Conservation (phyloP, 1,284 basidiomycete species). For the Tetrapyrgos nigripes region DNA sequence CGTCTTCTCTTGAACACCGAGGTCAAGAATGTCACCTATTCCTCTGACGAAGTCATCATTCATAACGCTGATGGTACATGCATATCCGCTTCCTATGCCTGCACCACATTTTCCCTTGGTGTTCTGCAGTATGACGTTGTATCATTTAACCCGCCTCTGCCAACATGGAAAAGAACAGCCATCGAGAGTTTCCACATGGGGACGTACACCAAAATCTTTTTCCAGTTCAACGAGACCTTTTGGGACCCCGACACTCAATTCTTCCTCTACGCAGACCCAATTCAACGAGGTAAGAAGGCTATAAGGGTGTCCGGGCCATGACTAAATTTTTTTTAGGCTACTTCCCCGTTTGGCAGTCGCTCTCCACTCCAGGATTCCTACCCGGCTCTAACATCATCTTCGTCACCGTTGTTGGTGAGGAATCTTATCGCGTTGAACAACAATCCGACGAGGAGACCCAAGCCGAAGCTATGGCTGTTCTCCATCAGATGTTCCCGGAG, state of each 20-base stretch:
- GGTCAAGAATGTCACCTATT: slow-evolving; percentile 57
- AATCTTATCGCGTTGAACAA: slow-evolving; percentile 61
- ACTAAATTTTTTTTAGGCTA: no score
- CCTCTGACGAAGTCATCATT: slow-evolving; percentile 49
- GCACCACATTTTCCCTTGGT: slow-evolving; percentile 70
- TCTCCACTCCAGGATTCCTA: slow-evolving; percentile 65
- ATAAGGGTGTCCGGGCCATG: no score
- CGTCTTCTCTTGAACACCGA: slow-evolving; percentile 60
- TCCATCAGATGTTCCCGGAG: slow-evolving; percentile 63
- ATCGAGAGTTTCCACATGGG: slow-evolving; percentile 73
- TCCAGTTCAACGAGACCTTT: slow-evolving; percentile 69
- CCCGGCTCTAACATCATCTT: slow-evolving; percentile 68
- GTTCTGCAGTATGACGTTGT: slow-evolving; percentile 70
- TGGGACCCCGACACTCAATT: slow-evolving; percentile 44
- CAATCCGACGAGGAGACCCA: slow-evolving; percentile 55
- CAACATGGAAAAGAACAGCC: slow-evolving; percentile 69
- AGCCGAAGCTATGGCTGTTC: slow-evolving; percentile 58
- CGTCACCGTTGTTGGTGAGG: slow-evolving; percentile 71
- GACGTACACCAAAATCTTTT: slow-evolving; percentile 76
- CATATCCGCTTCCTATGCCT: slow-evolving; percentile 57
- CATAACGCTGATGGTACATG: slow-evolving; percentile 49
- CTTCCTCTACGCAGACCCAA: slow-evolving; percentile 61
- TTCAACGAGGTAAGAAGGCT: no score
- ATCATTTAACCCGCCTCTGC: slow-evolving; percentile 58
- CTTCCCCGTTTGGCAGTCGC: slow-evolving; percentile 75